Evolutionary conservation across 208 protist genomes (phyloP).

Genomic region (Leishmania major): DNA sequence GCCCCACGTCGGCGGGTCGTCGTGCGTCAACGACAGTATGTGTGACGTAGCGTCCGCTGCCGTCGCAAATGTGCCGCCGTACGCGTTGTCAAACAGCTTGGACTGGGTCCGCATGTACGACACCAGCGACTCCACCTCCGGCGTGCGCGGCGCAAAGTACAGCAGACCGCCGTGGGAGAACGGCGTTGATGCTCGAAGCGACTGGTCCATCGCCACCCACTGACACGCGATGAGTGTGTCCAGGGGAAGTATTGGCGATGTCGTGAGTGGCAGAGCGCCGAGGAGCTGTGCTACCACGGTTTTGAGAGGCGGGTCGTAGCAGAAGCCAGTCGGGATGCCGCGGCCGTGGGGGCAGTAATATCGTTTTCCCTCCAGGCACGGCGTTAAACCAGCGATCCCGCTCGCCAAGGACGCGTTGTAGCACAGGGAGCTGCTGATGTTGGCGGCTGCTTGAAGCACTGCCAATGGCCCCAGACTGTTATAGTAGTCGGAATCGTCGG

Average conservation of each 20-base stretch:
- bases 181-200: neutral
- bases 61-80: conserved; percentile 35
- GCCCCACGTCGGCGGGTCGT: conserved; percentile 16
- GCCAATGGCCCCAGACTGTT: no score
- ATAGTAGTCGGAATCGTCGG: no score
- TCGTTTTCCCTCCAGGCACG: conserved; percentile 8
- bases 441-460: no score
- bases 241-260: conserved; percentile 34
- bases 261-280: neutral
- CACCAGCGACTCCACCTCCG: conserved; percentile 38
- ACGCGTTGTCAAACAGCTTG: conserved; percentile 46
- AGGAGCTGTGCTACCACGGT: neutral
- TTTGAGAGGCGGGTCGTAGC: conserved; percentile 18
- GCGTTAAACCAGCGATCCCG: conserved; percentile 11
- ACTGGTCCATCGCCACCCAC: conserved; percentile 42
- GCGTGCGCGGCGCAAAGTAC: conserved; percentile 47
- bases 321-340: conserved; percentile 33
- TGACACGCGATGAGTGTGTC: conserved; percentile 57
- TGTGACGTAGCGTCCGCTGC: conserved; percentile 8
- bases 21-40: conserved; percentile 9
- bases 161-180: conserved; percentile 45
- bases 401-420: conserved; percentile 12
- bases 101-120: conserved; percentile 27
- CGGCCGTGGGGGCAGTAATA: conserved; percentile 28
- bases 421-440: neutral